Conservation (phyloP, 2,329 filamentous ascomycete genomes). For the Ceratocystis alfenasii region DNA sequence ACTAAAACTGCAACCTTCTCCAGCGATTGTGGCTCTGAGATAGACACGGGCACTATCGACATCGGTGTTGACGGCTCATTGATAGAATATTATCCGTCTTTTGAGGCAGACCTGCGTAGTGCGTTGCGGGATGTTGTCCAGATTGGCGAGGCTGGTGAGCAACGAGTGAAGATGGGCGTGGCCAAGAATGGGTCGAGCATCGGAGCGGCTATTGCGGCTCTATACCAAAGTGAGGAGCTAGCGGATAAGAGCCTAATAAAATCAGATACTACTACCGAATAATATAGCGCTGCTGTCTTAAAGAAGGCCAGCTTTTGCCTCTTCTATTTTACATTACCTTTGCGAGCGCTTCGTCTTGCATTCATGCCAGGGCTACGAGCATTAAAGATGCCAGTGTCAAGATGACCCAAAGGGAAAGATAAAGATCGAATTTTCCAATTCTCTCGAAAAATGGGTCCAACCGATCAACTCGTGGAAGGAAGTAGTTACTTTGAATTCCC, state of each 20-base stretch:
- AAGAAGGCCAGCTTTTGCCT: no score
- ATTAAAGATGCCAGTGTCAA: no score
- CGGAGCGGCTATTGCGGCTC: conserved; percentile 57
- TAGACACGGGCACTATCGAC: conserved; percentile 41
- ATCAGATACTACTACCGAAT: background rate
- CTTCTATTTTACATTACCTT: no score
- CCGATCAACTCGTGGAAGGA: no score
- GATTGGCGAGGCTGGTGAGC: conserved; percentile 49
- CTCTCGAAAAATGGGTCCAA: no score
- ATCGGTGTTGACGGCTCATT: conserved; percentile 61
- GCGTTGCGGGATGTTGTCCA: conserved; percentile 50
- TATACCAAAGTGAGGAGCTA: conserved; percentile 19
- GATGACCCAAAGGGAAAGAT: no score
- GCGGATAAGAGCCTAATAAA: background rate
- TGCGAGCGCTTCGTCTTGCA: no score
- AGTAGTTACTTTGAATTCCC: no score
- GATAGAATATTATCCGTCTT: conserved; percentile 60
- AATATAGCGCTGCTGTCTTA: no score
- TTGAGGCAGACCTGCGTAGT: conserved; percentile 52
- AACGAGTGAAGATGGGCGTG: conserved; percentile 55
- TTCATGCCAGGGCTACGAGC: no score
- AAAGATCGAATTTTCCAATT: no score
- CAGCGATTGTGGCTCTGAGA: background rate
- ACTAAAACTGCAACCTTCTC: background rate
- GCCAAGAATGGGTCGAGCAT: conserved; percentile 63